Evolutionary conservation across 2,329 filamentous ascomycete genomes (phyloP).

Genomic region (Cladophialophora chaetospira): DNA sequence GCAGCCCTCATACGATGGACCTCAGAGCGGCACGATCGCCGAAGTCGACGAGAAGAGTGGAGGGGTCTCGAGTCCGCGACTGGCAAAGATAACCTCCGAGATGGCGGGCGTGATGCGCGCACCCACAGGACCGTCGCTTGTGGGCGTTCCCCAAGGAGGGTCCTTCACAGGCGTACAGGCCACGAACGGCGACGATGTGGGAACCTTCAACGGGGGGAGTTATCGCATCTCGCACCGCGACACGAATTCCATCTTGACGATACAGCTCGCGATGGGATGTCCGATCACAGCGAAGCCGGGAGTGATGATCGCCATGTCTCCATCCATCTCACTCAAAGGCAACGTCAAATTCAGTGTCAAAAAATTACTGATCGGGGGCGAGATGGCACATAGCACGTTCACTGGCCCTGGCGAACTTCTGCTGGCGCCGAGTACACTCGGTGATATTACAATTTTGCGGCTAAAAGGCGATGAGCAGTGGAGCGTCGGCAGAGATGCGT

Average conservation of each 20-base stretch:
- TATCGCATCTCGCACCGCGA: slow-evolving; percentile 92
- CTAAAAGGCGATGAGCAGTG: slow-evolving; percentile 71
- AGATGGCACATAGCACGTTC: slow-evolving; percentile 76
- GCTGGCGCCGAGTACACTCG: slow-evolving; percentile 75
- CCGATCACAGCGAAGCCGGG: slow-evolving; percentile 80
- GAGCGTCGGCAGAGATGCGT: slow-evolving; percentile 84
- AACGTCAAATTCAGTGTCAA: slow-evolving; percentile 83
- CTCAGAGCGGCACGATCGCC: slow-evolving; percentile 8
- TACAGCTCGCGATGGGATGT: slow-evolving; percentile 87
- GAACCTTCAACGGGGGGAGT: slow-evolving; percentile 95
- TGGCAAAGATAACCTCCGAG: slow-evolving; percentile 25
- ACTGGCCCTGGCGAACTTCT: slow-evolving; percentile 90
- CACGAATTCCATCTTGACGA: slow-evolving; percentile 82
- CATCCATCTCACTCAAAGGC: slow-evolving; percentile 80
- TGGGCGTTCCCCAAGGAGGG: slow-evolving; percentile 48
- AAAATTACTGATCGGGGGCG: slow-evolving; percentile 81
- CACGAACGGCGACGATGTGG: slow-evolving; percentile 74
- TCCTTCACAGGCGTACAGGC: slow-evolving; percentile 67
- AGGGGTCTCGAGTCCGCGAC: slow-evolving; percentile 9
- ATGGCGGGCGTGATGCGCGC: slow-evolving; percentile 26
- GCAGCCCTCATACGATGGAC: slow-evolving; percentile 27
- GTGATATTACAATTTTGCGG: slow-evolving; percentile 81
- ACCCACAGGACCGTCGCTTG: slow-evolving; percentile 31
- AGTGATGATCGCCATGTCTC: slow-evolving; percentile 93
- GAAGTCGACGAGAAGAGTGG: slow-evolving; percentile 16